These are phyloP conservation scores for Pharus latifolius DNA, from an alignment of 176 grass and related monocot genomes.

Conservation along the genomic window DNA sequence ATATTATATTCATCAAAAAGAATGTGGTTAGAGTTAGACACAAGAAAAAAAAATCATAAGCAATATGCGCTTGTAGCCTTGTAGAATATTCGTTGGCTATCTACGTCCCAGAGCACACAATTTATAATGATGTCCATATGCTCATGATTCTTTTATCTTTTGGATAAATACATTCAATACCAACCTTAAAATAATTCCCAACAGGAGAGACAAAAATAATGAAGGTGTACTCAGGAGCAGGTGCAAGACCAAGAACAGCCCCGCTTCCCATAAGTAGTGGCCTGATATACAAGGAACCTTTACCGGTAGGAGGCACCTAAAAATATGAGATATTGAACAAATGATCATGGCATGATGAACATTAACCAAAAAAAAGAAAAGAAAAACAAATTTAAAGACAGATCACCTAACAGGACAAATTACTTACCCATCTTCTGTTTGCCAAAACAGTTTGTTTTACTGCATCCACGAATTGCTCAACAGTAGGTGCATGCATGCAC, in stretches of 20 bases:
- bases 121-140: background rate
- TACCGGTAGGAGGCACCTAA: slow-evolving; percentile 75
- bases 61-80: background rate
- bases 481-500: slow-evolving; percentile 76
- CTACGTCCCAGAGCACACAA: background rate
- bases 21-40: background rate
- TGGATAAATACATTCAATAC: background rate
- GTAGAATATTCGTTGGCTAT: background rate
- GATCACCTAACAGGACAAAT: background rate
- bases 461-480: slow-evolving; percentile 69
- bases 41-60: background rate
- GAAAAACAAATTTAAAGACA: background rate
- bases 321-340: background rate
- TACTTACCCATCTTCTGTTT: slow-evolving; percentile 76
- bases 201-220: slow-evolving; percentile 91
- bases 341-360: background rate
- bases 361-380: background rate
- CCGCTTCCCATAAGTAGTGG: slow-evolving; percentile 82
- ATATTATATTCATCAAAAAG: background rate
- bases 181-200: slow-evolving; percentile 97
- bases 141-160: background rate
- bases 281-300: slow-evolving; percentile 87
- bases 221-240: slow-evolving; percentile 86
- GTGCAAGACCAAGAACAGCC: slow-evolving; percentile 82
- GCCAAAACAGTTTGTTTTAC: slow-evolving; percentile 83